Conservation (phyloP, 331 rosid species). For the Stylosanthes scabra region DNA sequence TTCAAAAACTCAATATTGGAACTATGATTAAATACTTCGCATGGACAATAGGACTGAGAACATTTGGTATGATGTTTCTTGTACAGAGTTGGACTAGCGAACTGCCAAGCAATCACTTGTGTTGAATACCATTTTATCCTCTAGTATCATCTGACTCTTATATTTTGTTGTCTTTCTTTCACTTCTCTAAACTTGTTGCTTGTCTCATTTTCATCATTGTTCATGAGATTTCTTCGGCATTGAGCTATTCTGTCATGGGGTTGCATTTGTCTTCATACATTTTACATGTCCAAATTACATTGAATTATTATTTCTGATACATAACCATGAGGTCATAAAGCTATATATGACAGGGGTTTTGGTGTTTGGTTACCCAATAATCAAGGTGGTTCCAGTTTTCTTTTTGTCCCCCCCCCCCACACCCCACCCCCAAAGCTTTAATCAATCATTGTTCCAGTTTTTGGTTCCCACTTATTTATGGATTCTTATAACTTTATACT, state of each 20-base stretch:
- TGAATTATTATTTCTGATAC: background rate
- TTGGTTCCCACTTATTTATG: background rate
- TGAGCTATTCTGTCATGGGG: background rate
- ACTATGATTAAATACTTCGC: too few species aligned
- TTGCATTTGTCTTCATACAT: slow-evolving; percentile 9
- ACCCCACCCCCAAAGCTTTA: too few species aligned
- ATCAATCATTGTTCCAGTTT: background rate
- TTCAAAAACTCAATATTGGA: too few species aligned
- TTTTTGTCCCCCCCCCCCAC: too few species aligned
- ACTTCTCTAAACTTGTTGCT: background rate
- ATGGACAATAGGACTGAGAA: background rate
- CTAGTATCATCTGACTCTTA: background rate
- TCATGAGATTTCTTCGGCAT: slow-evolving; percentile 15
- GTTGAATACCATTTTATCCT: background rate
- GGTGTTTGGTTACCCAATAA: slow-evolving; percentile 23
- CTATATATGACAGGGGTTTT: slow-evolving; percentile 21
- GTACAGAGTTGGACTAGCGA: background rate
- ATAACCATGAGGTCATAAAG: slow-evolving; percentile 8
- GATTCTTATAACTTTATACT: slow-evolving; percentile 32
- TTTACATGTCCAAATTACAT: slow-evolving; percentile 21
- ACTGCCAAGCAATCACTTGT: background rate
- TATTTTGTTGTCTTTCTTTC: background rate
- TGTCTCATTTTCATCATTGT: background rate
- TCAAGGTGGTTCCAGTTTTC: slow-evolving; percentile 2
- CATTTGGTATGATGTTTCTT: slow-evolving; percentile 7